Conservation (phyloP, 2,329 filamentous ascomycete genomes). For the Leptosphaerulina australis region DNA sequence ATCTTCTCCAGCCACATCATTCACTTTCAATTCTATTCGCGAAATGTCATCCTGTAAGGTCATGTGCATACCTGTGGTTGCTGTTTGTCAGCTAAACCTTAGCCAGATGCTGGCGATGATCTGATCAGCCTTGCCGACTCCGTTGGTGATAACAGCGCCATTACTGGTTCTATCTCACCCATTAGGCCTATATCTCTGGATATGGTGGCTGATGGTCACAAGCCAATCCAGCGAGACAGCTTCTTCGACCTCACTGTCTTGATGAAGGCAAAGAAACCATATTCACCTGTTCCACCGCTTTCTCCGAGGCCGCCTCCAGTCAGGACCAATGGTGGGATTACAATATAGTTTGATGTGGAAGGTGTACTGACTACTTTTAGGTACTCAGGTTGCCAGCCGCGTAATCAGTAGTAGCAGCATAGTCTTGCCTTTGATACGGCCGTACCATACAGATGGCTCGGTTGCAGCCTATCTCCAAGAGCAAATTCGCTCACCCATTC, state of each 20-base stretch:
- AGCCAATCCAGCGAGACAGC: constrained; percentile 17
- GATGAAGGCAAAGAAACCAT: constrained; percentile 29
- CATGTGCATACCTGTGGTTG: neutral
- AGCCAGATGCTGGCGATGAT: constrained; percentile 13
- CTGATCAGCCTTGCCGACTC: constrained; percentile 21
- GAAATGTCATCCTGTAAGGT: constrained; percentile 6
- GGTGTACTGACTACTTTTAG: constrained; percentile 8
- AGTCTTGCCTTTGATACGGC: constrained; percentile 10
- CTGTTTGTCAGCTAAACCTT: neutral
- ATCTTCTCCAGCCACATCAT: neutral
- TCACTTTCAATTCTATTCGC: neutral
- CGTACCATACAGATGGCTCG: constrained; percentile 5
- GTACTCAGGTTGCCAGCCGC: constrained; percentile 6
- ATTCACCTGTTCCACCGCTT: constrained; percentile 1
- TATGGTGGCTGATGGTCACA: neutral
- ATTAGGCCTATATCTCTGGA: neutral
- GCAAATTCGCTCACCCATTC: neutral
- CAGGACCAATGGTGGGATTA: constrained; percentile 4
- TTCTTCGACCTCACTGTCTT: constrained; percentile 26
- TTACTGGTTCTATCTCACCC: neutral
- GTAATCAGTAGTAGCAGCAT: neutral
- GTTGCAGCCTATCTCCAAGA: constrained; percentile 17
- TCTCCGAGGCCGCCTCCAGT: neutral
- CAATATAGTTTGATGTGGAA: neutral
- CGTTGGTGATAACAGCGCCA: neutral